Evolutionary conservation across 78 protist genomes (phyloP).

Genomic region (Planoprotostelium fungivorum): DNA sequence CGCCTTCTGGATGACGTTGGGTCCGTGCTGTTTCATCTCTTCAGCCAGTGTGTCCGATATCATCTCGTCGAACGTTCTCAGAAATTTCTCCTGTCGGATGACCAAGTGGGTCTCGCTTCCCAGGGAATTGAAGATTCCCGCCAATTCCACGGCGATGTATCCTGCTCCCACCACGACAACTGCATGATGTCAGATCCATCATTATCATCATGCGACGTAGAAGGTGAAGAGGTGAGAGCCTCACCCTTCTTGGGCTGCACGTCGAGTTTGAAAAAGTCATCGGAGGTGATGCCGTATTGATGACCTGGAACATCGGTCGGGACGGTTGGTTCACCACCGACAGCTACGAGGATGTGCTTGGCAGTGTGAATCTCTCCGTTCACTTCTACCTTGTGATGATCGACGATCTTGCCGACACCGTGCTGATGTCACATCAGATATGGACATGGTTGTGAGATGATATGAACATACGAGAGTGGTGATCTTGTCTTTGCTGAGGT

Average conservation of each 20-base stretch:
- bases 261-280: slow-evolving; percentile 75
- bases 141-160: slow-evolving; percentile 87
- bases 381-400: slow-evolving; percentile 39
- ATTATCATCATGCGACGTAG: no score
- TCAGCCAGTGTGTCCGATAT: slow-evolving; percentile 18
- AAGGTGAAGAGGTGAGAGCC: background rate
- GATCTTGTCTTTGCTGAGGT: slow-evolving; percentile 32
- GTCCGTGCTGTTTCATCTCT: slow-evolving; percentile 54
- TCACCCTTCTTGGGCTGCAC: slow-evolving; percentile 43
- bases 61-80: slow-evolving; percentile 75
- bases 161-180: slow-evolving; percentile 67
- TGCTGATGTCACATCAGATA: background rate
- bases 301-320: slow-evolving; percentile 67
- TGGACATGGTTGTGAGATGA: no score
- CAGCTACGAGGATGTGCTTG: slow-evolving; percentile 75
- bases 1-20: slow-evolving; percentile 12
- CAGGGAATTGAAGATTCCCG: slow-evolving; percentile 68
- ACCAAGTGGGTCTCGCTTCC: slow-evolving; percentile 49
- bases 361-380: slow-evolving; percentile 50
- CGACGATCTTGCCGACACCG: slow-evolving; percentile 71
- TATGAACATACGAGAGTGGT: slow-evolving; percentile 5
- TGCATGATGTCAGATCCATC: background rate
- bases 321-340: slow-evolving; percentile 72
- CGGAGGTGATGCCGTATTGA: slow-evolving; percentile 63
- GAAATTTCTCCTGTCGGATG: slow-evolving; percentile 54